Conservation (phyloP, 2,329 filamentous ascomycete genomes). For the Trichophyton schoenleinii region DNA sequence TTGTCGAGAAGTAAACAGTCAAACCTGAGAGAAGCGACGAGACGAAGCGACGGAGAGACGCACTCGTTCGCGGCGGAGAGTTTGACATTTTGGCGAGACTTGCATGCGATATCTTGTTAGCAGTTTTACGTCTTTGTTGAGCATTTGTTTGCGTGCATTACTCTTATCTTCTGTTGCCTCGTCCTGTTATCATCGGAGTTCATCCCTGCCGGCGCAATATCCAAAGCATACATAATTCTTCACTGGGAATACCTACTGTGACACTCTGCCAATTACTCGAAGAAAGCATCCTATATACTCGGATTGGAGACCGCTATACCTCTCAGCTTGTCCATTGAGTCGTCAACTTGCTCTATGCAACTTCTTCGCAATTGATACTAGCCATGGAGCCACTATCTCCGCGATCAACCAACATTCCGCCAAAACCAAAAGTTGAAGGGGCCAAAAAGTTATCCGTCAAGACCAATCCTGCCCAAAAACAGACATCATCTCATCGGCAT, state of each 20-base stretch:
- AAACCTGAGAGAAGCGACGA: not conserved
- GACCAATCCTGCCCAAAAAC: conserved; percentile 20
- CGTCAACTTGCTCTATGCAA: not conserved
- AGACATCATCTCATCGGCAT: conserved; percentile 27
- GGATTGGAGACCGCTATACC: not conserved
- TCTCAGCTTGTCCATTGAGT: not conserved
- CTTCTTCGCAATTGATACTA: not conserved
- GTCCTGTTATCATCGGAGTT: not conserved
- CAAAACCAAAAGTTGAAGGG: conserved; percentile 29
- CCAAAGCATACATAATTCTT: not conserved
- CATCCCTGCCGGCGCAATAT: not conserved
- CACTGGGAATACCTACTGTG: not conserved
- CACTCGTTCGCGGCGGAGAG: not conserved
- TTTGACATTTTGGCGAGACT: not conserved
- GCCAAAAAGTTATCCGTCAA: conserved; percentile 24
- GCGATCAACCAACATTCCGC: conserved; percentile 36
- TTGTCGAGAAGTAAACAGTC: not conserved
- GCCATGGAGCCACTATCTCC: conserved; percentile 34
- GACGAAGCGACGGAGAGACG: not conserved
- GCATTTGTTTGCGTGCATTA: not conserved
- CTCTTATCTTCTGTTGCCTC: not conserved
- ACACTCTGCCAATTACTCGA: not conserved
- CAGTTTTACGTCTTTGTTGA: not conserved
- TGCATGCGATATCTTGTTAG: not conserved
- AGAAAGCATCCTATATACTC: not conserved